Percentiles rank a stretch among this genome's conserved stretches.
Evolutionary conservation across 2,329 filamentous ascomycete genomes (phyloP).

Genomic region (Zymoseptoria passerinii): DNA sequence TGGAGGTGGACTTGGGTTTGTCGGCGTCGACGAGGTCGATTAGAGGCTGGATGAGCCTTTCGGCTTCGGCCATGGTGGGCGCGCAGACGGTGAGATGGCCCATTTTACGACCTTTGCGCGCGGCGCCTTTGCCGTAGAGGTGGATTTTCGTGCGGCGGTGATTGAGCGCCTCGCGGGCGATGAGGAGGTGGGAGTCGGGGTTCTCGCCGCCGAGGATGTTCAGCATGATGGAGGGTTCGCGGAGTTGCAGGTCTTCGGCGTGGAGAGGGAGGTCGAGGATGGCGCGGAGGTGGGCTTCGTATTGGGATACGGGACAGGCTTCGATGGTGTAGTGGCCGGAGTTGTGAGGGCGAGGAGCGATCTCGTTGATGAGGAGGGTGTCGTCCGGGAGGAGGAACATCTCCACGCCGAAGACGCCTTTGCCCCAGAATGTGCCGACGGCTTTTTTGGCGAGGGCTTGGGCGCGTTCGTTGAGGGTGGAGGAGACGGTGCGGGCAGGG

Average conservation of each 20-base stretch:
- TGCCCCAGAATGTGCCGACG: slow-evolving; percentile 70
- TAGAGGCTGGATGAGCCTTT: slow-evolving; percentile 60
- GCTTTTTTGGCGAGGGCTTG: slow-evolving; percentile 72
- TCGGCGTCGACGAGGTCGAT: slow-evolving; percentile 54
- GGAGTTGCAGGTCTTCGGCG: slow-evolving; percentile 46
- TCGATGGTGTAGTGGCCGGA: slow-evolving; percentile 95
- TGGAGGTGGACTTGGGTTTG: slow-evolving; percentile 37
- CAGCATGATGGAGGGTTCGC: slow-evolving; percentile 62
- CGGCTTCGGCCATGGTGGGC: slow-evolving; percentile 57
- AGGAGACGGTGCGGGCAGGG: slow-evolving; percentile 64
- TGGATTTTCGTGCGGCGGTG: slow-evolving; percentile 58
- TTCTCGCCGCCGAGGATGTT: slow-evolving; percentile 68
- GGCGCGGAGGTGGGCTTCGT: slow-evolving; percentile 77
- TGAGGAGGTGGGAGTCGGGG: slow-evolving; percentile 54
- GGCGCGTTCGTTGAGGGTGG: slow-evolving; percentile 54
- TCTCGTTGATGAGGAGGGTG: slow-evolving; percentile 72
- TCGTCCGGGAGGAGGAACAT: slow-evolving; percentile 77
- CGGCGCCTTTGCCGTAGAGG: slow-evolving; percentile 80
- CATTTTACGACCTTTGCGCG: slow-evolving; percentile 85
- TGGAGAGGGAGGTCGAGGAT: slow-evolving; percentile 62
- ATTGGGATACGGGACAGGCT: slow-evolving; percentile 81
- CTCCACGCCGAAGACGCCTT: slow-evolving; percentile 93
- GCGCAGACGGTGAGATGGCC: slow-evolving; percentile 83
- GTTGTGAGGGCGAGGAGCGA: slow-evolving; percentile 78
- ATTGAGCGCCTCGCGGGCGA: slow-evolving; percentile 49